phyloP scores from a whole-genome alignment of 2,329 filamentous ascomycete genomes.

The Pyrenophora seminiperda region DNA sequence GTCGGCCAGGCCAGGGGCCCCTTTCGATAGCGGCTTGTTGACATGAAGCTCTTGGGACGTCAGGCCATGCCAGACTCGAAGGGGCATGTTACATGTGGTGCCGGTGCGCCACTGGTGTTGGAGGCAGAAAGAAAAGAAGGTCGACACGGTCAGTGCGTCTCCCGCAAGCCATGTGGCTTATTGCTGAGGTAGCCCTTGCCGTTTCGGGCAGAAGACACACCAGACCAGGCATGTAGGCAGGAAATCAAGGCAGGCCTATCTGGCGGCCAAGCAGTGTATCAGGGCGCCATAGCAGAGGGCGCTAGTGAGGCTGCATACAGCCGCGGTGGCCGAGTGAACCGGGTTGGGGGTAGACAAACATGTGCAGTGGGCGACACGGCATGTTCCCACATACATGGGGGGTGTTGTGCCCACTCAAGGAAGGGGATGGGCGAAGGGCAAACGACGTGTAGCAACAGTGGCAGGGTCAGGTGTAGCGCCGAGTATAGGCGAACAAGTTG shows the following conservation, averaged over 20 bases:
- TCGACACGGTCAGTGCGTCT: conserved; percentile 24
- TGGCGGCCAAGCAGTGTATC: conserved; percentile 16
- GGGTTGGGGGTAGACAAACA: conserved; percentile 27
- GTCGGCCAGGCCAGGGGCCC: conserved; percentile 5
- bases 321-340: conserved; percentile 34
- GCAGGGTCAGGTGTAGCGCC: conserved; percentile 3
- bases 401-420: too few relatives aligned
- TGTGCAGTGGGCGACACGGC: conserved; percentile 25
- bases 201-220: conserved; percentile 22
- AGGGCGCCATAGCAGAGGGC: conserved; percentile 26
- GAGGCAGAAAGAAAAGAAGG: conserved; percentile 27
- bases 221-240: conserved; percentile 29
- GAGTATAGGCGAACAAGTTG: conserved; percentile 11
- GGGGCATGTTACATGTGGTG: conserved; percentile 32
- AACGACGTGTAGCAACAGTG: conserved; percentile 11
- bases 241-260: conserved; percentile 17
- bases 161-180: conserved; percentile 23
- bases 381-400: conserved; percentile 26
- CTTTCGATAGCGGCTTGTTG: conserved; percentile 16
- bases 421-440: background rate
- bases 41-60: conserved; percentile 17
- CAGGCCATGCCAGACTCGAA: conserved; percentile 21
- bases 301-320: conserved; percentile 43
- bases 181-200: conserved; percentile 21
- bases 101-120: conserved; percentile 13